Percentiles rank a stretch among this genome's conserved stretches.
Evolutionary conservation across 768 basidiomycete genomes (phyloP).

Genomic region (Leccinum subgranulosum): DNA sequence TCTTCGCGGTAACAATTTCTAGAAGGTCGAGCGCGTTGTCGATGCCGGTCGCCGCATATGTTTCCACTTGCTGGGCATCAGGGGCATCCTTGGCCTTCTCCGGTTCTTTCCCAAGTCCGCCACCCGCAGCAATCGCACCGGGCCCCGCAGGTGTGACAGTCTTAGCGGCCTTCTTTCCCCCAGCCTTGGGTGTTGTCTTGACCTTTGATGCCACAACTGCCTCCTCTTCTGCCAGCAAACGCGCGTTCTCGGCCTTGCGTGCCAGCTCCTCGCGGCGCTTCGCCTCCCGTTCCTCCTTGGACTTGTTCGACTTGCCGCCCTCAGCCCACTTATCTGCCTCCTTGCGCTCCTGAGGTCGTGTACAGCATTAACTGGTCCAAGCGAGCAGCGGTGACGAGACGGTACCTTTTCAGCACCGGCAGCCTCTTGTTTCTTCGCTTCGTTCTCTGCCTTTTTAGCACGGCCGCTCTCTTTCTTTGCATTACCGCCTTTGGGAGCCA

Average conservation of each 20-base stretch:
- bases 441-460: slow-evolving; percentile 91
- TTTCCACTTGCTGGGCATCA: slow-evolving; percentile 49
- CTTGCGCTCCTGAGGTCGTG: slow-evolving; percentile 55
- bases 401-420: slow-evolving; percentile 59
- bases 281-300: slow-evolving; percentile 72
- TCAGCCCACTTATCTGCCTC: slow-evolving; percentile 70
- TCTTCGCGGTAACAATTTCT: slow-evolving; percentile 86
- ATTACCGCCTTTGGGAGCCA: slow-evolving; percentile 88
- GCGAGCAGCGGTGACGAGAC: slow-evolving; percentile 1
- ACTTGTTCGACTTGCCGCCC: slow-evolving; percentile 62
- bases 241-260: slow-evolving; percentile 83
- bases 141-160: slow-evolving; percentile 69
- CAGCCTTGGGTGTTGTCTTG: slow-evolving; percentile 64
- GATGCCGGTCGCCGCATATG: slow-evolving; percentile 80
- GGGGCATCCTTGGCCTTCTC: slow-evolving; percentile 27
- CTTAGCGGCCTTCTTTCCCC: slow-evolving; percentile 50
- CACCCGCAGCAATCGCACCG: slow-evolving; percentile 82
- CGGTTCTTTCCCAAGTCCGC: slow-evolving; percentile 34
- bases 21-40: slow-evolving; percentile 89
- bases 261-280: slow-evolving; percentile 79
- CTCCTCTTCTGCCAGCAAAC: slow-evolving; percentile 88
- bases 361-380: slow-evolving; percentile 2
- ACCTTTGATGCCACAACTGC: slow-evolving; percentile 52
- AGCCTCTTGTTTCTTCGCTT: slow-evolving; percentile 70
- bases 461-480: slow-evolving; percentile 89